A percentile compares a stretch with the other conserved stretches of the same genome.
Evolutionary conservation across 2,329 filamentous ascomycete genomes (phyloP).

Genomic region (Epichloe amarillans): DNA sequence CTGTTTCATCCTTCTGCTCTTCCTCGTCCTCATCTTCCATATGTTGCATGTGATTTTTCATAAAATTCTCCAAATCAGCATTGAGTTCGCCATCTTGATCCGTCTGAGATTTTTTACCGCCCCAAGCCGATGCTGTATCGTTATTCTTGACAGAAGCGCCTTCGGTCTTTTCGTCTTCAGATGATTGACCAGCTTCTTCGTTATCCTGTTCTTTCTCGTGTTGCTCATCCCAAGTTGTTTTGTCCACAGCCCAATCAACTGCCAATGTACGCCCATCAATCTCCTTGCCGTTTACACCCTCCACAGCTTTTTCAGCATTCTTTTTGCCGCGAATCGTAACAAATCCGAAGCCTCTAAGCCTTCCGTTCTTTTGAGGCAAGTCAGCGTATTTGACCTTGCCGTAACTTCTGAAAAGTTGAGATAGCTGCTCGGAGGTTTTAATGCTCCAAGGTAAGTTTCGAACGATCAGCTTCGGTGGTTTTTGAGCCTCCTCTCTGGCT

Average conservation of each 20-base stretch:
- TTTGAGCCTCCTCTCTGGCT: slow-evolving; percentile 44
- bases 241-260: slow-evolving; percentile 95
- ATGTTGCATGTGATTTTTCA: slow-evolving; percentile 44
- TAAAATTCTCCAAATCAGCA: slow-evolving; percentile 39
- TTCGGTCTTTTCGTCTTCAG: slow-evolving; percentile 21
- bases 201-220: slow-evolving; percentile 29
- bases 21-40: slow-evolving; percentile 43
- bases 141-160: slow-evolving; percentile 17
- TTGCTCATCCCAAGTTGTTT: slow-evolving; percentile 65
- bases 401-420: slow-evolving; percentile 68
- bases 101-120: slow-evolving; percentile 15
- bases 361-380: slow-evolving; percentile 64
- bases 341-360: slow-evolving; percentile 82
- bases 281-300: slow-evolving; percentile 75
- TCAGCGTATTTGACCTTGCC: slow-evolving; percentile 85
- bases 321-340: slow-evolving; percentile 76
- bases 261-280: slow-evolving; percentile 80
- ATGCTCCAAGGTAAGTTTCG: slow-evolving; percentile 94
- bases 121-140: slow-evolving; percentile 14
- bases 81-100: slow-evolving; percentile 28
- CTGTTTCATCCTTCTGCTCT: slow-evolving; percentile 31
- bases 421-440: slow-evolving; percentile 70
- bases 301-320: slow-evolving; percentile 82
- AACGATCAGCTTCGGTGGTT: slow-evolving; percentile 68
- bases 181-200: slow-evolving; percentile 17